Evolutionary conservation across 495 filamentous ascomycete genomes (phyloP), one percentile per base, ranked within the genome.

Genomic region (Penicillium herquei): DNA sequence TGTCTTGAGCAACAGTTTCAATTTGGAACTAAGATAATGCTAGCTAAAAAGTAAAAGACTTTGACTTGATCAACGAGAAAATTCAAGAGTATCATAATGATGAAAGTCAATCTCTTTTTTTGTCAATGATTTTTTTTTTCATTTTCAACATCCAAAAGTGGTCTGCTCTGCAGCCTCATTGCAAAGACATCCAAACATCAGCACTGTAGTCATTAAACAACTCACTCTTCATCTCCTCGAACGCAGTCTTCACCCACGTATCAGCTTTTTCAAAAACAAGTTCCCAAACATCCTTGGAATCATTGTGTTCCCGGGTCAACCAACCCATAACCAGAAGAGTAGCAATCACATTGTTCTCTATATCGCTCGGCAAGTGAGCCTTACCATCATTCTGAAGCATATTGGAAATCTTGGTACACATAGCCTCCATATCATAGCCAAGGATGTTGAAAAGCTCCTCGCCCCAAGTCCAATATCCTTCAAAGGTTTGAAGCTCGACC

Each of bases 281-380:
- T 60, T 82, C 80, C 84, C 83, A 86, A 18, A 70, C 64, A n/a
- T 76, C 78, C 64, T 68, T 63, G 46, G 73, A 62, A 6, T 52
- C 67, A 0, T 4, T 51, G 45, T 81, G 47, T 53, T 69, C 74
- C 31, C 42, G 55, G 61, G 79, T 70, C 34, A 87, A 63, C 51
- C 65, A 84, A 6, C 61, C 73, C 43, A 85, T 49, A 8, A 73
- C 81, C 39, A 84, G 49, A 12, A 77, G 62, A 7, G 85, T 87
- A 5, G 78, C 76, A 26, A 76, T 53, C 9, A 61, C 39, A 18
- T 35, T 51, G 1, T 10, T 14, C 14, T 49, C 46, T 11, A 31
- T 31, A 3, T 18, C n/a, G 6, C 8, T 10, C n/a, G 37, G 12
- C 11, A 14, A 12, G 12, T 39, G 10, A 18, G 3, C 13, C 16